These are phyloP conservation scores for Rhodotorula sp. DNA, from an alignment of 1,284 basidiomycete species.

Conservation along the genomic window DNA sequence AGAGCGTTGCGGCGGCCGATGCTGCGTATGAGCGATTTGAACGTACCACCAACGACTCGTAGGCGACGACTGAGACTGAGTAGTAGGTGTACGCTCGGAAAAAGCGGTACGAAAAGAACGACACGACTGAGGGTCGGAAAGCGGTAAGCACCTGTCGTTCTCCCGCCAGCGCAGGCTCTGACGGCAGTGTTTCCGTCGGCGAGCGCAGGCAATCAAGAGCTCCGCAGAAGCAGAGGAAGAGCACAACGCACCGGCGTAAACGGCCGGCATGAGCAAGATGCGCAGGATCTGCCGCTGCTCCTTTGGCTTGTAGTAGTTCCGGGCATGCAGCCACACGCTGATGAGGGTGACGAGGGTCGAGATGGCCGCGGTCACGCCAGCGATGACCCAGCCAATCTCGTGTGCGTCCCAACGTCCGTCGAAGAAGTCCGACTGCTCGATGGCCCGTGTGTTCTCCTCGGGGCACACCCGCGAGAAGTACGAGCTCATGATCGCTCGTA, in stretches of 20 bases:
- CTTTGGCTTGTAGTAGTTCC: conserved; percentile 47
- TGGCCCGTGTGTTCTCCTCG: conserved; percentile 10
- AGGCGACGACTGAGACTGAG: conserved; percentile 59
- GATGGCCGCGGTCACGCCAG: conserved; percentile 61
- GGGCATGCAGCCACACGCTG: conserved; percentile 47
- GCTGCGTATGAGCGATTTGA: not conserved
- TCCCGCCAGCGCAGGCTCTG: too few relatives aligned
- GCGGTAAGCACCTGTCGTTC: not conserved
- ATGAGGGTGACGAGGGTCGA: conserved; percentile 48
- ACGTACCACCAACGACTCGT: conserved; percentile 35
- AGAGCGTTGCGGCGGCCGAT: not conserved
- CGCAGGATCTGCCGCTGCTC: conserved; percentile 50
- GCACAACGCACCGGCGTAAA: conserved; percentile 6
- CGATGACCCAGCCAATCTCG: conserved; percentile 71
- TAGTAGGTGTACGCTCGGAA: conserved; percentile 60
- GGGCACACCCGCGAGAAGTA: conserved; percentile 20
- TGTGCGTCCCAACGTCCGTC: conserved; percentile 52
- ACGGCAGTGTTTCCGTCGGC: too few relatives aligned
- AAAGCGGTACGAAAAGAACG: conserved; percentile 81
- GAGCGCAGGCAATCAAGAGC: too few relatives aligned
- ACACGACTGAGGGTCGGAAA: conserved; percentile 68
- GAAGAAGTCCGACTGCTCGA: conserved; percentile 22
- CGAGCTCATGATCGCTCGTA: not conserved
- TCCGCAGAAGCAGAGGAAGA: not conserved
- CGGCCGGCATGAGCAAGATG: conserved; percentile 27